These are phyloP conservation scores for Stagonosporopsis rhizophila DNA, from an alignment of 2,329 filamentous ascomycete genomes.

Conservation along the genomic window DNA sequence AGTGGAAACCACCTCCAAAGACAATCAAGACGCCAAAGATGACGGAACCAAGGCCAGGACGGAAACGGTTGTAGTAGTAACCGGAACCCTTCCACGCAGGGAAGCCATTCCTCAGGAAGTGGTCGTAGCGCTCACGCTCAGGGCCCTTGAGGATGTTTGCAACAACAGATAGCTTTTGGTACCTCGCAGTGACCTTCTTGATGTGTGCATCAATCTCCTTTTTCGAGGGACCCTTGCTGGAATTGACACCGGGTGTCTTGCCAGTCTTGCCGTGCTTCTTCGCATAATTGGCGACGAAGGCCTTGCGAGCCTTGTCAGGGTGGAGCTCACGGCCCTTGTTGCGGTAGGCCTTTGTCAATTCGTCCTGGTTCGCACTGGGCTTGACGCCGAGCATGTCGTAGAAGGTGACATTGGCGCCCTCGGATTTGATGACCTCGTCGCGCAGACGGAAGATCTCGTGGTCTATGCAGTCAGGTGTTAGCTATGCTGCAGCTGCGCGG, in stretches of 20 bases:
- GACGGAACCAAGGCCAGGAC: constrained; percentile 87
- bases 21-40: constrained; percentile 81
- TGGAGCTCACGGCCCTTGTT: constrained; percentile 84
- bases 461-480: constrained; percentile 62
- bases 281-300: constrained; percentile 73
- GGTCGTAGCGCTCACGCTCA: constrained; percentile 86
- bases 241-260: constrained; percentile 64
- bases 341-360: constrained; percentile 93
- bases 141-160: constrained; percentile 84
- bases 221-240: constrained; percentile 74
- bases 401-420: constrained; percentile 84
- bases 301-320: constrained; percentile 93
- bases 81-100: constrained; percentile 96
- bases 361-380: constrained; percentile 77
- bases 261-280: constrained; percentile 55
- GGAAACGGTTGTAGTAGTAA: constrained; percentile 96
- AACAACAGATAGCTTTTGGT: constrained; percentile 83
- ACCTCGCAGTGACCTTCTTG: constrained; percentile 82
- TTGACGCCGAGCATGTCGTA: constrained; percentile 89
- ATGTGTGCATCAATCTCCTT: constrained; percentile 78
- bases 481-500: constrained; percentile 19
- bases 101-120: constrained; percentile 92
- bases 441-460: constrained; percentile 96
- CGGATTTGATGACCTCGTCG: constrained; percentile 79
- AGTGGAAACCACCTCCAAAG: constrained; percentile 85